Conservation (phyloP, 176 grass and related monocot species). For the Saccharum officinarum region DNA sequence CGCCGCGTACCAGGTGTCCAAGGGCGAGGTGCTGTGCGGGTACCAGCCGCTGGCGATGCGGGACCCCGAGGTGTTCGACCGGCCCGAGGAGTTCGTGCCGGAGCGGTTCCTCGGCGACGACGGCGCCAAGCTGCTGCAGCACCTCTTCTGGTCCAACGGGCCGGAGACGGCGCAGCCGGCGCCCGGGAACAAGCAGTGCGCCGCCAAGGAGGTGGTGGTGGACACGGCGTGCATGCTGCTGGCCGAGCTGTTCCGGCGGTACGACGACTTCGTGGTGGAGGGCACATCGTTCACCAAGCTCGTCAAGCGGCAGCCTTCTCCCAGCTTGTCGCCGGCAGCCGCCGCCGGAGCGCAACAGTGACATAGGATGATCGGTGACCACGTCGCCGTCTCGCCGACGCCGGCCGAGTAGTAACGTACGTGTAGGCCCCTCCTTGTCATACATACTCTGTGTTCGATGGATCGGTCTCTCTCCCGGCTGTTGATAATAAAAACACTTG, state of each 20-base stretch:
- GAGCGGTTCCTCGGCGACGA: constrained; percentile 61
- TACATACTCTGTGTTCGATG: neutral
- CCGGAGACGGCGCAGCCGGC: constrained; percentile 55
- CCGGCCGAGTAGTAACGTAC: neutral
- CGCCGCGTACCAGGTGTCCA: constrained; percentile 37
- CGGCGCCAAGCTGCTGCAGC: constrained; percentile 51
- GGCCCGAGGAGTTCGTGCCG: constrained; percentile 66
- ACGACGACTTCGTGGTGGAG: constrained; percentile 70
- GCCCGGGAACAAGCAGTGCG: constrained; percentile 80
- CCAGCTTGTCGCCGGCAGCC: neutral
- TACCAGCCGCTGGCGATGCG: constrained; percentile 91
- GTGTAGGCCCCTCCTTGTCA: neutral
- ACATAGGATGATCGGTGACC: neutral
- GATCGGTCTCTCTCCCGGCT: neutral
- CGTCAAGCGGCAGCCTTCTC: constrained; percentile 23
- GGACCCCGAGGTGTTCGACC: constrained; percentile 65
- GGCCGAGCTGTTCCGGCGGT: constrained; percentile 66
- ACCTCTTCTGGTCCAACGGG: constrained; percentile 90
- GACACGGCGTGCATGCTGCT: constrained; percentile 84
- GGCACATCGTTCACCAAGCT: constrained; percentile 51
- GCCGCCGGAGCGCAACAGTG: neutral
- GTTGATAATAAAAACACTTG: neutral
- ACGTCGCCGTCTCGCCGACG: neutral
- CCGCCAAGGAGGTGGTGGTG: constrained; percentile 81
- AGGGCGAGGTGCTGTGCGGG: constrained; percentile 86